Percentiles rank a stretch among this genome's conserved stretches.
Evolutionary conservation across 2,329 filamentous ascomycete genomes (phyloP).

Genomic region (Arthrobotrys sinensis): DNA sequence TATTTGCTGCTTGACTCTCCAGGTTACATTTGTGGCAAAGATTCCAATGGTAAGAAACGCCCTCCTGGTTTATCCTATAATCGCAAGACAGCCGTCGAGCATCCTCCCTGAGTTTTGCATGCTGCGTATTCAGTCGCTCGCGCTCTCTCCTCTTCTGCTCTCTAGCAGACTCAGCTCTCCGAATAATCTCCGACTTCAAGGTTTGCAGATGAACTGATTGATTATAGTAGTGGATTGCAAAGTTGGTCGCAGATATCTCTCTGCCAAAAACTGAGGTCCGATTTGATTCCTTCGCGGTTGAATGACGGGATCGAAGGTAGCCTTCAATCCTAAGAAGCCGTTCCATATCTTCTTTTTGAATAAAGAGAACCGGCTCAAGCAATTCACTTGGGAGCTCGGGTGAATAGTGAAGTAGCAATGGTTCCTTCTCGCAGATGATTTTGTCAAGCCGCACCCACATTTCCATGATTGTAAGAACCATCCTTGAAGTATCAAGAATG

Average conservation of each 20-base stretch:
- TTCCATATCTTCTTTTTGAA: too few species aligned
- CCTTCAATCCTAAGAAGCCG: too few species aligned
- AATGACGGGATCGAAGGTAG: too few species aligned
- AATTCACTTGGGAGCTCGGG: too few species aligned
- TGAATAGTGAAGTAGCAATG: too few species aligned
- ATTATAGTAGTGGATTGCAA: slow-evolving; percentile 71
- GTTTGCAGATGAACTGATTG: slow-evolving; percentile 68
- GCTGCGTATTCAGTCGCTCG: slow-evolving; percentile 63
- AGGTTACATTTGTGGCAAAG: slow-evolving; percentile 66
- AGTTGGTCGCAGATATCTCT: slow-evolving; percentile 67
- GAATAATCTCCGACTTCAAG: slow-evolving; percentile 38
- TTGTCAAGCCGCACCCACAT: too few species aligned
- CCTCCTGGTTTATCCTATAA: background rate
- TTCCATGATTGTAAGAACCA: too few species aligned
- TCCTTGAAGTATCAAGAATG: too few species aligned
- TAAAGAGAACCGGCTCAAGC: too few species aligned
- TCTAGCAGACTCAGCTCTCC: slow-evolving; percentile 37
- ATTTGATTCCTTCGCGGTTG: slow-evolving; percentile 62
- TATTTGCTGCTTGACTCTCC: fast-evolving
- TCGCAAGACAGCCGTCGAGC: background rate
- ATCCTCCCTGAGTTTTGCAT: slow-evolving; percentile 62
- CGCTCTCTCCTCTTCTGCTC: slow-evolving; percentile 67
- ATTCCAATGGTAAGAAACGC: background rate
- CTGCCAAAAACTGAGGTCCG: slow-evolving; percentile 67
- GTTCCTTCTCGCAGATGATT: too few species aligned